Evolutionary conservation across 495 filamentous ascomycete species (phyloP).

Genomic region (Penicillium ucsense): DNA sequence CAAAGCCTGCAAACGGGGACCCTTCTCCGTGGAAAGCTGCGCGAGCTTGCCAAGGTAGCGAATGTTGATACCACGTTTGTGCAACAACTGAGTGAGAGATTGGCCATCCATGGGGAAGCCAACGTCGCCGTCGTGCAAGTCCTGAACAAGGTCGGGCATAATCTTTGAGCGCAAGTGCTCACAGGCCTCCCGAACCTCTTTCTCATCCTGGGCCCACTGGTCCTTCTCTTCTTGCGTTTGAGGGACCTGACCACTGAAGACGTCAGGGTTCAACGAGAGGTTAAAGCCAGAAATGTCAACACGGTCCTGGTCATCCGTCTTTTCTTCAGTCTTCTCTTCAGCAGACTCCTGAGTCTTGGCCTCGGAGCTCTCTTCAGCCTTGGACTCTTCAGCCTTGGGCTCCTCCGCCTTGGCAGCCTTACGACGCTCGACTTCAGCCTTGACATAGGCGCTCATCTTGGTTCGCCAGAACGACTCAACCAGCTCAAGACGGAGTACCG

Average conservation of each 20-base stretch:
- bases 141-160: constrained; percentile 66
- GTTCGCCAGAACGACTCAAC: constrained; percentile 72
- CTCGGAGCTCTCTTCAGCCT: constrained; percentile 25
- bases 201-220: constrained; percentile 75
- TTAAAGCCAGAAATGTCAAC: constrained; percentile 81
- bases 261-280: constrained; percentile 88
- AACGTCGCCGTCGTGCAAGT: constrained; percentile 84
- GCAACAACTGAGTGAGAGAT: constrained; percentile 78
- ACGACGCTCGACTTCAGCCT: constrained; percentile 57
- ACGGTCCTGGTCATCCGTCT: constrained; percentile 42
- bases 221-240: constrained; percentile 85
- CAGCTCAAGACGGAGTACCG: constrained; percentile 79
- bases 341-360: constrained; percentile 2
- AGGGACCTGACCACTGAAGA: constrained; percentile 84
- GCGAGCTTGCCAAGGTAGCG: constrained; percentile 86
- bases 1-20: constrained; percentile 65
- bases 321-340: constrained; percentile 19
- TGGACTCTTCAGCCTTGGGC: constrained; percentile 16
- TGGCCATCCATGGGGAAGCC: constrained; percentile 97
- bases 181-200: constrained; percentile 77
- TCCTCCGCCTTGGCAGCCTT: constrained; percentile 33
- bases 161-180: constrained; percentile 62
- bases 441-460: constrained; percentile 82
- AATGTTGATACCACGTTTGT: constrained; percentile 96
- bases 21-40: constrained; percentile 53